A percentile compares a stretch with the other conserved stretches of the same genome.
These are phyloP conservation scores for Rutstroemia sp. DNA, from an alignment of 2,329 filamentous ascomycete genomes.

Conservation along the genomic window DNA sequence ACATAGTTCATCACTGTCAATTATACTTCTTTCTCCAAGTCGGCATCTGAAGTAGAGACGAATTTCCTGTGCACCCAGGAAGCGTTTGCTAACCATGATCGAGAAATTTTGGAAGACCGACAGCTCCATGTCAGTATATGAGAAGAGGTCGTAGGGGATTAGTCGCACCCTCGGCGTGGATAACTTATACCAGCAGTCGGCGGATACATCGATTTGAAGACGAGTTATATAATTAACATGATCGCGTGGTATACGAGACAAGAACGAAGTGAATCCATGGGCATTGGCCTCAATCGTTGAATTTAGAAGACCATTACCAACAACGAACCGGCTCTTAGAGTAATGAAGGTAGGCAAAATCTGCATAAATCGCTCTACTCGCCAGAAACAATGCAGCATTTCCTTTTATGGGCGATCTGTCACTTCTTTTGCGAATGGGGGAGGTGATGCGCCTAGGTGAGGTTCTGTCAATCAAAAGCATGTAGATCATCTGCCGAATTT, in stretches of 20 bases:
- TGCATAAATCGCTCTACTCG: not conserved
- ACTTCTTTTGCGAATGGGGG: not conserved
- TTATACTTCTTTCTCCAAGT: no score
- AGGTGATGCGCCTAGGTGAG: not conserved
- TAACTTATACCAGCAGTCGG: no score
- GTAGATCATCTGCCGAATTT: not conserved
- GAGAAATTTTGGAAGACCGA: no score
- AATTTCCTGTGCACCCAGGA: no score
- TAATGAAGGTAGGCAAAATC: not conserved
- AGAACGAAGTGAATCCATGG: not conserved
- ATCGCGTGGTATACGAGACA: not conserved
- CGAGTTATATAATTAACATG: not conserved
- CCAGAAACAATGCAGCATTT: not conserved
- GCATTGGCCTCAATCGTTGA: not conserved
- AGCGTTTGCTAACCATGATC: no score
- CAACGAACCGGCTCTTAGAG: not conserved
- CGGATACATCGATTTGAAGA: not conserved
- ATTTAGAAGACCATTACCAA: not conserved
- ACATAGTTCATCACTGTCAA: no score
- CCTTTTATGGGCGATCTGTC: not conserved
- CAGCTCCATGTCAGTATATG: no score
- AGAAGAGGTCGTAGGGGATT: no score
- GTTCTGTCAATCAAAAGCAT: not conserved
- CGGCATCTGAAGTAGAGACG: no score
- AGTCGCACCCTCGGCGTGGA: no score